Conservation (phyloP, 805 yeast genomes). For the Lachancea meyersii region DNA sequence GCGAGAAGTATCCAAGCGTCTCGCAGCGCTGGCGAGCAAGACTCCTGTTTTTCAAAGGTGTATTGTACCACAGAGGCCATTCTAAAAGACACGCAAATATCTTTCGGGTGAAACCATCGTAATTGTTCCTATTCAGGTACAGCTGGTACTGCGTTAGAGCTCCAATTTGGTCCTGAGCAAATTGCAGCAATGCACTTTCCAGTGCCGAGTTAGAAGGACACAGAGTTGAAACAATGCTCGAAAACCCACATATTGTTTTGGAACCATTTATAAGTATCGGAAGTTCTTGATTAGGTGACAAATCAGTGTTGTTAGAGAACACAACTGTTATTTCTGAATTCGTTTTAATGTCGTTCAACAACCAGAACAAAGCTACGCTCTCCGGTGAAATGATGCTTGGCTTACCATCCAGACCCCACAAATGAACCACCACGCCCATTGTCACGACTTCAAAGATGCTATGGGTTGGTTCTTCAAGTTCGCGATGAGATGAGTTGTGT, state of each 20-base stretch:
- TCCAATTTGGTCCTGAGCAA: conserved; percentile 37
- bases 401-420: conserved; percentile 26
- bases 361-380: conserved; percentile 29
- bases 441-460: not conserved
- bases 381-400: conserved; percentile 28
- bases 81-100: conserved; percentile 49
- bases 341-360: conserved; percentile 11
- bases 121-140: conserved; percentile 51
- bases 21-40: conserved; percentile 17
- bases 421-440: conserved; percentile 14
- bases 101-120: conserved; percentile 53
- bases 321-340: conserved; percentile 34
- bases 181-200: conserved; percentile 41
- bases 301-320: conserved; percentile 52
- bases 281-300: conserved; percentile 43
- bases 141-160: conserved; percentile 51
- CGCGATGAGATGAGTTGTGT: not conserved
- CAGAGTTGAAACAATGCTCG: conserved; percentile 35
- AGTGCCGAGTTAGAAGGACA: conserved; percentile 33
- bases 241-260: conserved; percentile 37
- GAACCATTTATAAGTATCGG: conserved; percentile 40
- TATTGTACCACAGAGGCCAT: conserved; percentile 70
- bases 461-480: not conserved
- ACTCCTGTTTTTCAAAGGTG: conserved; percentile 37
- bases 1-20: conserved; percentile 16